Evolutionary conservation across 257 asterid genomes (phyloP), one percentile per base, ranked within the genome.

Genomic region (Lavandula angustifolia): DNA sequence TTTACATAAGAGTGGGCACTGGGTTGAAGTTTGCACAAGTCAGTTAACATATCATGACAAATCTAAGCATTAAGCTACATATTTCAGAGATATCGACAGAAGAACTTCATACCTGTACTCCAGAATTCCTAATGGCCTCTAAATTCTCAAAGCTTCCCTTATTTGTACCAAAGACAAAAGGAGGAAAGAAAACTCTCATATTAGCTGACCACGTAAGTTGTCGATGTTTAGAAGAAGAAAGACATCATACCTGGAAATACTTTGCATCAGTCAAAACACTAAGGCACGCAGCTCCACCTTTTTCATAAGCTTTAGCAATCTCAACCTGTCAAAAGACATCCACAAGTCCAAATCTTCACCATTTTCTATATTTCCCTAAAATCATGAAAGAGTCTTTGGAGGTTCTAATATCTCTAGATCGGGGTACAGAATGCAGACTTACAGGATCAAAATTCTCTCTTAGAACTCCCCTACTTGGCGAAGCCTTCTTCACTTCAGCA

Each of bases 401-500:
- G 38, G 47, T 18, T 62, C 9, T 18, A 18, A 27, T 51, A 14
- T 5, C 52, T 33, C 33, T 27, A n/a, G 16, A 54, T 43, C 9
- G 9, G 57, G 6, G 33, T 29, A 9, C 44, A 12, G 17, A 49
- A n/a, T 2, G 59, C 60, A 69, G 13, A 56, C 97, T 76, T 78
- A 91, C 97, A 54, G 96, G 95, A 77, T 91, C 88, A 61, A 87
- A 91, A 81, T 87, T 79, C 72, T 87, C 97, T 72, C 96, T 83
- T 11, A 87, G 57, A 58, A 87, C 74, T 67, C 97, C 97, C 76
- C 92, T 84, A 73, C 96, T 87, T 0, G 97, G 97, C 54, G 97
- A 91, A 69, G 97, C 96, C 84, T 91, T 91, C 76, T 91, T 91
- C 67, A 91, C 96, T 77, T 91, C 97, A 63, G 97, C 97, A 76